These are phyloP conservation scores for Xylaria hypoxylon DNA, from an alignment of 2,329 filamentous ascomycete genomes.

Conservation along the genomic window DNA sequence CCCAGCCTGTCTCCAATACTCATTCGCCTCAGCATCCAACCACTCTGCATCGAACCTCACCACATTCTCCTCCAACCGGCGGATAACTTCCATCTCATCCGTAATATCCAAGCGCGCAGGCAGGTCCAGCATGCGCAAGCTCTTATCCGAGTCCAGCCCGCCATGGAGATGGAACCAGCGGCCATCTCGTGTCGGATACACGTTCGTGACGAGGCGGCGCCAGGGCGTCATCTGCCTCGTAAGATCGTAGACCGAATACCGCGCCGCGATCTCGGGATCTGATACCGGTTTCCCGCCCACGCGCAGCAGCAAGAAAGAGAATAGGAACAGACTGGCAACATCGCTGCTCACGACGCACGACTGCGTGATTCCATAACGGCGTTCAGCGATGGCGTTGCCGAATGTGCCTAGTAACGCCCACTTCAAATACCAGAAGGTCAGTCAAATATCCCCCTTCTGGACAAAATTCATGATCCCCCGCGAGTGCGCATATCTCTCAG, in stretches of 20 bases:
- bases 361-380: conserved; percentile 43
- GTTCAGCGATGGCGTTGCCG: conserved; percentile 45
- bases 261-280: conserved; percentile 41
- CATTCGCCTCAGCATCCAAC: conserved; percentile 51
- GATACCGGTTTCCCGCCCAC: conserved; percentile 42
- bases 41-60: conserved; percentile 45
- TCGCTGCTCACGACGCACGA: conserved; percentile 48
- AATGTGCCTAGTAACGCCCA: conserved; percentile 50
- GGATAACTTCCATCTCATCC: conserved; percentile 50
- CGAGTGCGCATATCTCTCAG: not conserved
- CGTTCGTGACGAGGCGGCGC: conserved; percentile 50
- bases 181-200: conserved; percentile 52
- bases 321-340: conserved; percentile 47
- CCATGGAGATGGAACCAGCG: conserved; percentile 54
- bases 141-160: conserved; percentile 48
- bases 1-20: conserved; percentile 51
- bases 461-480: too few relatives aligned
- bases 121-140: conserved; percentile 51
- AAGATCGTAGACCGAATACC: conserved; percentile 45
- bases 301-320: conserved; percentile 47
- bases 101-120: conserved; percentile 43
- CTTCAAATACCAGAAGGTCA: conserved; percentile 8
- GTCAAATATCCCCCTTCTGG: not conserved
- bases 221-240: conserved; percentile 47
- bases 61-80: conserved; percentile 43